Base-by-base conservation (phyloP, 2,329 filamentous ascomycete species). In the Cryphonectria parasitica region DNA sequence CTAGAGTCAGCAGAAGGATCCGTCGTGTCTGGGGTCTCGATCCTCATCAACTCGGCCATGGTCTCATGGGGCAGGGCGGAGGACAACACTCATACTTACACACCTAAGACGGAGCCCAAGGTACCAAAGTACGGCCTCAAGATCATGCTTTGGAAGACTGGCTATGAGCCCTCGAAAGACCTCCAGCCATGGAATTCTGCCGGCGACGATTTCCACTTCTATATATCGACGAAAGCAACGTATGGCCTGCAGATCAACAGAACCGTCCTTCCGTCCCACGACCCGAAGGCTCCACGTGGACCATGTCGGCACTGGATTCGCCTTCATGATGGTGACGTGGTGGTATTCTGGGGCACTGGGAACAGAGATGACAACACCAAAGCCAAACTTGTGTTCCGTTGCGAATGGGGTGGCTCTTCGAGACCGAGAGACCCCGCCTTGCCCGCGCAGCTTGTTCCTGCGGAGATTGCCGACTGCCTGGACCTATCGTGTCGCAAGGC, bases 61-160 rank as follows among this genome's bases (percentile, higher is more conserved):
- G 89, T 91, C 0, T 91, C 90, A 0, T 98, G 94, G 90, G 95
- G 95, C 41, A 89, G 95, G 36, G 88, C 88, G 0, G 83, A 81
- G 0, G 83, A 86, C 28, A 95, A 94, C 75, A 95, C 91, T 0
- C 81, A 90, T 41, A 83, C 90, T 2, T 93, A 94, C 76, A 80
- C 86, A 0, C 83, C 90, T 64, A 82, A 80, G 41, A 81, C 83
- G 34, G 93, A 98, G 74, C 86, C 84, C 2, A 90, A 90, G 22
- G 89, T 98, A 49, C 93, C 95, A 1, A 95, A 95, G 77, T 90
- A 91, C 73, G 94, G 93, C 0, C 89, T 97, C 75, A 91, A 92
- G 76, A 83, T 98, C 52, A 84, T 93, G 45, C 88, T 96, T 41
- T 94, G 91, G 86, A 90, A 88, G 69, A 86, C 90, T 0, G 88